A percentile compares a stretch with the other conserved stretches of the same genome.
Evolutionary conservation across 352 stramenopile species (phyloP).

Genomic region (Phytophthora palmivora): DNA sequence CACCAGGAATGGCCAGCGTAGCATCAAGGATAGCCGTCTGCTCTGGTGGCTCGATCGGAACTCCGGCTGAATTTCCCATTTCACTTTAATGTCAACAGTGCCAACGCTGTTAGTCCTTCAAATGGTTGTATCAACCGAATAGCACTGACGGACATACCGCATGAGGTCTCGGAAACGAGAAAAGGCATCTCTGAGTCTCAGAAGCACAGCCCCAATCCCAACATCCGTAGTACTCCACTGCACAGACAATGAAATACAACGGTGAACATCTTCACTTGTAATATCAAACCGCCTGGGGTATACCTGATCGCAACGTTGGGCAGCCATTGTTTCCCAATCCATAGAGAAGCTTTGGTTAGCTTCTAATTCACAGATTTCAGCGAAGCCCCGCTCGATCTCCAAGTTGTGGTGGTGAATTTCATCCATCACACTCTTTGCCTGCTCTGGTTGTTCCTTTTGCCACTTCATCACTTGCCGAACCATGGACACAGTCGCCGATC

Average conservation of each 20-base stretch:
- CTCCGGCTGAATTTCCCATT: slow-evolving; percentile 91
- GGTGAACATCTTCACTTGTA: background rate
- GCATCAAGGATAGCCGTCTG: slow-evolving; percentile 94
- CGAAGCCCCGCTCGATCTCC: slow-evolving; percentile 40
- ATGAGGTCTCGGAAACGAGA: slow-evolving; percentile 79
- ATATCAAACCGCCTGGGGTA: background rate
- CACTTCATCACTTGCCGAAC: slow-evolving; percentile 73
- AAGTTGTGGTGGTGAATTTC: slow-evolving; percentile 46
- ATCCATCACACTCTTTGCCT: slow-evolving; percentile 42
- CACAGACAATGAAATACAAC: slow-evolving; percentile 6
- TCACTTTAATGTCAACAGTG: slow-evolving; percentile 37
- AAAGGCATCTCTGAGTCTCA: slow-evolving; percentile 78
- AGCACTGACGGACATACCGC: slow-evolving; percentile 49
- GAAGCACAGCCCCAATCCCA: slow-evolving; percentile 50
- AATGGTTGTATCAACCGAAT: background rate
- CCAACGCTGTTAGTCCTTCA: background rate
- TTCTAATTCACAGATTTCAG: slow-evolving; percentile 39
- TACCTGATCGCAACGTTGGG: slow-evolving; percentile 38
- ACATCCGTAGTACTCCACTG: slow-evolving; percentile 57
- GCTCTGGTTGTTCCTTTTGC: slow-evolving; percentile 44
- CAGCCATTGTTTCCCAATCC: slow-evolving; percentile 34
- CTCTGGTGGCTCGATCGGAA: slow-evolving; percentile 93
- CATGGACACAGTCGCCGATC: slow-evolving; percentile 91
- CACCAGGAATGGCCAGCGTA: slow-evolving; percentile 92
- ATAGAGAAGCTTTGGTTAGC: background rate